These are phyloP conservation scores for Cupressus sempervirens DNA, from an alignment of 75 land plant species.

Conservation along the genomic window DNA sequence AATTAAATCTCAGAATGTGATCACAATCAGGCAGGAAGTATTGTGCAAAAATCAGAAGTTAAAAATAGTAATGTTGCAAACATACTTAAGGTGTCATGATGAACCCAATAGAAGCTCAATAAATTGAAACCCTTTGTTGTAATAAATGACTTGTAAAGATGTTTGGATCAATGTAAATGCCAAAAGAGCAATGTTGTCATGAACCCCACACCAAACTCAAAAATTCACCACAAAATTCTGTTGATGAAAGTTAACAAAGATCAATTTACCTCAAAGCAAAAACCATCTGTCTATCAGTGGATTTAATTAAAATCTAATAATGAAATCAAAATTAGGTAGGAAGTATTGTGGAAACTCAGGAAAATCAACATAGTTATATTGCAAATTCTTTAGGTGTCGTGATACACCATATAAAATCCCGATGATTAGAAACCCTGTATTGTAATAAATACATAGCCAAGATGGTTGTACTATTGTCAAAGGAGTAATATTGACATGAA, in stretches of 20 bases:
- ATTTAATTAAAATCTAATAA: not conserved
- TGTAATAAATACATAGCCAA: not conserved
- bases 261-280: not conserved
- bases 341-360: not conserved
- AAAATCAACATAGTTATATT: not conserved
- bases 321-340: not conserved
- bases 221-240: not conserved
- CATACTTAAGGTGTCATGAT: not conserved
- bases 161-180: not conserved
- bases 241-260: too few relatives aligned
- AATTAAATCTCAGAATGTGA: not conserved
- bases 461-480: not conserved
- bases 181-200: not conserved
- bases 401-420: not conserved
- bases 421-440: not conserved
- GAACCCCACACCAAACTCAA: not conserved
- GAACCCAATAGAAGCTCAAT: not conserved
- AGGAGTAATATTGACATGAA: not conserved
- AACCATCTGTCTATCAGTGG: not conserved
- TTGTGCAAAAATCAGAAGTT: not conserved
- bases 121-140: not conserved
- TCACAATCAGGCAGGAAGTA: not conserved
- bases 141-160: not conserved
- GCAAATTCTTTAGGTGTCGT: not conserved
- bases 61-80: not conserved